Base-by-base conservation (phyloP, 2,329 filamentous ascomycete species). In the Huntiella abstrusa region DNA sequence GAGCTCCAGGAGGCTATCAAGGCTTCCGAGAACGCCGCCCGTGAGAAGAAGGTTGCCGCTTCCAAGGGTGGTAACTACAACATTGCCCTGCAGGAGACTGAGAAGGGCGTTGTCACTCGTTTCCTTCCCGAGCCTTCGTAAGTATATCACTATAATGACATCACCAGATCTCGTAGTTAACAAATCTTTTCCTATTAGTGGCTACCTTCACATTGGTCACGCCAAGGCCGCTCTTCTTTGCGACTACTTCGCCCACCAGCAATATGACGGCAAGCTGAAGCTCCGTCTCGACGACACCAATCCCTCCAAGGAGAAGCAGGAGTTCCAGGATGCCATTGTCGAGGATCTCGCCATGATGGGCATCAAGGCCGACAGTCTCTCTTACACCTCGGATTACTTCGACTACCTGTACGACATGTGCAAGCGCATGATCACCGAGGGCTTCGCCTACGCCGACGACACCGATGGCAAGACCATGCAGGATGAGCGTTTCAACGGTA, bases 231-330 rank as follows among this genome's bases (percentile, higher is more conserved):
- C 86, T 4, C 71, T 93, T 47, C 75, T 96, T 48, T 94, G 91
- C 66, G 87, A 96, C 61, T 96, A 93, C 70, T 96, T 96, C 55
- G 88, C 86, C 39, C 86, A 95, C 62, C 80, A 86, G 60, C 83
- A 85, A 55, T 93, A 93, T 69, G 79, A 88, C 51, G 91, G 91
- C 56, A 92, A 81, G 56, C 70, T 98, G 55, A 77, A 92, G 50
- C 75, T 96, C 43, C 83, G 91, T 50, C 91, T 98, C 58, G 91
- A 98, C 59, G 91, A 98, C 59, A 98, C 91, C 48, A 98, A 98
- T 64, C 91, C 91, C 5, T 79, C 82, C 50, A 96, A 96, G 62
- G 91, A 98, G 70, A 95, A 93, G 68, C 78, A 88, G 60, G 91
- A 96, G 65, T 98, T 80, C 60, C 80, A 96, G 60, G 86, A 96